Evolutionary conservation across 148 eudicot genomes (phyloP).

Genomic region (Rhododendron molle): DNA sequence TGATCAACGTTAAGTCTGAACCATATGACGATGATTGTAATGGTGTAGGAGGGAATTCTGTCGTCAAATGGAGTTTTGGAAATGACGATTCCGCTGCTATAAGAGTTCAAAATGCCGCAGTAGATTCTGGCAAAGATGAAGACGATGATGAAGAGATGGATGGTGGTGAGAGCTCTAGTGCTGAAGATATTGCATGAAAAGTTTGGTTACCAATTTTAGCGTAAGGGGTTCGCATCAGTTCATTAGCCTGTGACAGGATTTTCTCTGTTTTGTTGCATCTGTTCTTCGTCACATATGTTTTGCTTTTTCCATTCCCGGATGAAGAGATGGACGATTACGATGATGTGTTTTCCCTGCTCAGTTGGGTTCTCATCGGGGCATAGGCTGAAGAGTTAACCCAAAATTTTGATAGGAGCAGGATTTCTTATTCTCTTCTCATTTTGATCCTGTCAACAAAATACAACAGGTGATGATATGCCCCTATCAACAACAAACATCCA

Average conservation of each 20-base stretch:
- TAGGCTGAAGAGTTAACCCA: not conserved
- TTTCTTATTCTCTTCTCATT: not conserved
- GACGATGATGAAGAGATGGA: slow-evolving; percentile 11
- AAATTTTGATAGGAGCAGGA: not conserved
- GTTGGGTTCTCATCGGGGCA: not conserved
- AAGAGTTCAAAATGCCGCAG: not conserved
- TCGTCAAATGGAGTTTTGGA: not conserved
- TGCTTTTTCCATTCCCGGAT: no score
- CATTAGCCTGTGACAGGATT: not conserved
- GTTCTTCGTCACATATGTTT: not conserved
- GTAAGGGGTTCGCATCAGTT: not conserved
- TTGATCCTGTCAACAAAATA: not conserved
- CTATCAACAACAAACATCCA: not conserved
- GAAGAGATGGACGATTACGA: not conserved
- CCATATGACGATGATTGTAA: not conserved
- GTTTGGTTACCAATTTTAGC: not conserved
- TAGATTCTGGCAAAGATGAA: slow-evolving; percentile 3
- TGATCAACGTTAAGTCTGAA: not conserved
- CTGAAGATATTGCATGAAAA: slow-evolving; percentile 3
- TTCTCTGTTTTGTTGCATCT: not conserved
- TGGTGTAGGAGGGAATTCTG: not conserved
- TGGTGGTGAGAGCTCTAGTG: not conserved
- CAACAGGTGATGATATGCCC: not conserved
- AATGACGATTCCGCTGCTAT: not conserved
- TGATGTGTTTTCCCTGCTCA: not conserved